These are phyloP conservation scores for Rhodomyrtus psidioides DNA, from an alignment of 441 rosid species.

Conservation along the genomic window DNA sequence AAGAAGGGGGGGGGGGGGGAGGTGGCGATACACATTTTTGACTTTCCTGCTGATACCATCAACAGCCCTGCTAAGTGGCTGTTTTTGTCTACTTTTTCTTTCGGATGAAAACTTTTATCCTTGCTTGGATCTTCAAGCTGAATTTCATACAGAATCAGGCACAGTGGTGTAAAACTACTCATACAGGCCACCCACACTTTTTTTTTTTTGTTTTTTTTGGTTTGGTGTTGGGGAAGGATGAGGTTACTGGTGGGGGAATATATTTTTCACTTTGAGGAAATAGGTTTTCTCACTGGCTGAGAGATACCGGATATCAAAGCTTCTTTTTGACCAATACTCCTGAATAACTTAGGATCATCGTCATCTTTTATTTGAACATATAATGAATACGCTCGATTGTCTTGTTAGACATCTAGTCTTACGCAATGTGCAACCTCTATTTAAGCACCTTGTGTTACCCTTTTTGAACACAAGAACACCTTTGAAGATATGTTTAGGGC, in stretches of 20 bases:
- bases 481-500: background rate
- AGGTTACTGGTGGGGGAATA: background rate
- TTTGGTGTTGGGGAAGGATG: background rate
- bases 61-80: background rate
- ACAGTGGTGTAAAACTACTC: background rate
- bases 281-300: background rate
- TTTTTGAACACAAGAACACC: background rate
- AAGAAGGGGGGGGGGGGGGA: background rate
- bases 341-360: background rate
- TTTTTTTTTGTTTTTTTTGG: fast-evolving
- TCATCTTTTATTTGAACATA: background rate
- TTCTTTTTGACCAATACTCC: background rate
- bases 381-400: background rate
- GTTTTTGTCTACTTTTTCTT: background rate
- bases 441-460: background rate
- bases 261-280: background rate
- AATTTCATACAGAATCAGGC: background rate
- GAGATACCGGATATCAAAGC: background rate
- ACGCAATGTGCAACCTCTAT: background rate
- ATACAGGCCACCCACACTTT: background rate
- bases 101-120: background rate
- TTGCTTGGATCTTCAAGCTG: background rate
- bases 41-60: background rate
- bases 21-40: background rate
- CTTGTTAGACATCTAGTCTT: background rate